Percentiles rank a stretch among this genome's conserved stretches.
Conservation (phyloP, 805 yeast species). For the Helenozyma rhizophorensis region DNA sequence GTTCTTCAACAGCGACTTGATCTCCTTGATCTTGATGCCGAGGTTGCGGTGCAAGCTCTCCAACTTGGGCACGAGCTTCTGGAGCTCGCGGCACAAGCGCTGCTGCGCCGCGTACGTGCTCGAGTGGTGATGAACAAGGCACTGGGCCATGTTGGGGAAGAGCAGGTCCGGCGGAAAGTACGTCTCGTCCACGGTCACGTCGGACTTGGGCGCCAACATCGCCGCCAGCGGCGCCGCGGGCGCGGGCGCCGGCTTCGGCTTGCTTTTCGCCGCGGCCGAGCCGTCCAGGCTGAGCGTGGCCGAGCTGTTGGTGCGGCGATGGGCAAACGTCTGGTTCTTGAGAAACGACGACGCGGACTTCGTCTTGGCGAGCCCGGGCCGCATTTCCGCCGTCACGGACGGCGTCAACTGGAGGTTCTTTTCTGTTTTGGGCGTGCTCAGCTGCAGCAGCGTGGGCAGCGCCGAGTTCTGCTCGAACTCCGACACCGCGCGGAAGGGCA, state of each 20-base stretch:
- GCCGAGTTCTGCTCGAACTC: constrained; percentile 11
- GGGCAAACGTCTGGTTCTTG: constrained; percentile 18
- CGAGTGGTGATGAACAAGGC: constrained; percentile 34
- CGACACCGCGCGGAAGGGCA: constrained; percentile 19
- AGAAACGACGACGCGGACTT: constrained; percentile 21
- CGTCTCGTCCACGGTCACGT: constrained; percentile 18
- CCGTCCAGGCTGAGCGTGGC: constrained; percentile 9
- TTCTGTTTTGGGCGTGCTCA: constrained; percentile 13
- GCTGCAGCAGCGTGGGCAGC: constrained; percentile 9
- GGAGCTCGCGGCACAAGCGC: constrained; percentile 30
- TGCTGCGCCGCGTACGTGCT: constrained; percentile 21
- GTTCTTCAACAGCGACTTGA: constrained; percentile 34
- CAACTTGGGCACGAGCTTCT: constrained; percentile 33
- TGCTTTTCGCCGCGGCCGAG: not conserved
- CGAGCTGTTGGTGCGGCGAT: constrained; percentile 14
- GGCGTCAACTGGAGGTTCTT: constrained; percentile 5
- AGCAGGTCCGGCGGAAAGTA: constrained; percentile 23
- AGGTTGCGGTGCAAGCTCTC: constrained; percentile 34
- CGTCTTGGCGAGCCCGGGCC: constrained; percentile 22
- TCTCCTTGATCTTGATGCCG: constrained; percentile 37
- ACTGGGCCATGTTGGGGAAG: constrained; percentile 26
- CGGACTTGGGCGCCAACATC: constrained; percentile 15
- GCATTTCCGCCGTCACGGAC: constrained; percentile 8
- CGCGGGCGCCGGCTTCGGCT: constrained; percentile 1
- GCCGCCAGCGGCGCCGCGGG: constrained; percentile 10